These are phyloP conservation scores for Isoetes engelmannii DNA, from an alignment of 83 land plant species.

Conservation along the genomic window DNA sequence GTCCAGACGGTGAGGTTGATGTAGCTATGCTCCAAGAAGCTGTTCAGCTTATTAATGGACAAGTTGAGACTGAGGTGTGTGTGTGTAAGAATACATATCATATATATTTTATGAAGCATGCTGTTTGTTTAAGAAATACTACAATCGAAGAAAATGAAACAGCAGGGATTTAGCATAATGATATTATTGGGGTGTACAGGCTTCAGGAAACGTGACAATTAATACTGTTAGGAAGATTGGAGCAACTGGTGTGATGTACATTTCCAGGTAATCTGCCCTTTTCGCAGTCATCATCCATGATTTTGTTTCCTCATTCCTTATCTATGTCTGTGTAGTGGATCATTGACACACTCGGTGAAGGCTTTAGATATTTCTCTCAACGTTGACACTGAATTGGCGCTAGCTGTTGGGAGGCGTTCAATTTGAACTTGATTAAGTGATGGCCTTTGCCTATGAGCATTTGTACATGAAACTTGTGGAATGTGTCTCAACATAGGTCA, in stretches of 20 bases:
- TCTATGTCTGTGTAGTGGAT: slow-evolving; percentile 57
- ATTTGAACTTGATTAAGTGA: slow-evolving; percentile 35
- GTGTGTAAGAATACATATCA: not conserved
- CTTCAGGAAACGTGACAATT: slow-evolving; percentile 87
- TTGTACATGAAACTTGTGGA: too few relatives aligned
- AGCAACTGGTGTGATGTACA: slow-evolving; percentile 76
- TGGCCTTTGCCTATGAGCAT: too few relatives aligned
- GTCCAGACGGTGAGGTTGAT: slow-evolving; percentile 71
- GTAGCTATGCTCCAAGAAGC: slow-evolving; percentile 89
- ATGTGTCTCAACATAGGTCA: too few relatives aligned
- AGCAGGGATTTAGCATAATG: not conserved
- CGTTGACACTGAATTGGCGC: slow-evolving; percentile 76
- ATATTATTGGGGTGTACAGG: slow-evolving; percentile 38
- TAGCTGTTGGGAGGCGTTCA: slow-evolving; percentile 76
- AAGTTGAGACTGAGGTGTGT: slow-evolving; percentile 87
- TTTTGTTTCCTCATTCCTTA: not conserved
- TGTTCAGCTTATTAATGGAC: slow-evolving; percentile 65
- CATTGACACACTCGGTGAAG: slow-evolving; percentile 92
- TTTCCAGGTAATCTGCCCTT: slow-evolving; percentile 51
- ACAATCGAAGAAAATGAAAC: not conserved
- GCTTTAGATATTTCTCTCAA: slow-evolving; percentile 94
- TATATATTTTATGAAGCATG: too few relatives aligned
- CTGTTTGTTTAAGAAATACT: too few relatives aligned
- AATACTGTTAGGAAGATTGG: slow-evolving; percentile 76
- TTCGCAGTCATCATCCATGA: not conserved